A percentile compares a stretch with the other conserved stretches of the same genome.
phyloP scores from a whole-genome alignment of 1,139 yeast genomes.

The Saccharomyces hybrid region DNA sequence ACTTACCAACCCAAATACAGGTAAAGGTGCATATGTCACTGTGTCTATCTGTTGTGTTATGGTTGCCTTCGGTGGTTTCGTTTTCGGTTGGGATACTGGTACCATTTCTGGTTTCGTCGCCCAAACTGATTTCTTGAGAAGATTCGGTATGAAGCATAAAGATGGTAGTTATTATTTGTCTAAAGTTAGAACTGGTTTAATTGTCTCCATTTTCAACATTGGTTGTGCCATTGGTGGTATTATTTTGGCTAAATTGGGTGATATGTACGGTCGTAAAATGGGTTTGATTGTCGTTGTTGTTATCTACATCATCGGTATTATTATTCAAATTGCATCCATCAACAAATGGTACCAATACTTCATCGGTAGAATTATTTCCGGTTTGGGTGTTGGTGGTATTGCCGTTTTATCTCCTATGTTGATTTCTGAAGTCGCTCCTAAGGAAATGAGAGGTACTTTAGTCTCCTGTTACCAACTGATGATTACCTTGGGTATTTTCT shows the following conservation, averaged over 20 bases:
- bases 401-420: constrained; percentile 56
- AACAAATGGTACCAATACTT: constrained; percentile 45
- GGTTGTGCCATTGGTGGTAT: constrained; percentile 66
- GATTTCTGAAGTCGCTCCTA: constrained; percentile 60
- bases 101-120: constrained; percentile 70
- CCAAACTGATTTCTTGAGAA: constrained; percentile 51
- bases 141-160: constrained; percentile 49
- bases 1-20: constrained; percentile 5
- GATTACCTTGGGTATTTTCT: constrained; percentile 54
- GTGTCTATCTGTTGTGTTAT: constrained; percentile 37
- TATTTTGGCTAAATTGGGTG: constrained; percentile 47
- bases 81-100: constrained; percentile 72
- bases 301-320: constrained; percentile 54
- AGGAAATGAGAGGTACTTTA: constrained; percentile 59
- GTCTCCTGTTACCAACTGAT: constrained; percentile 58
- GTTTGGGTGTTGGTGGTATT: constrained; percentile 57
- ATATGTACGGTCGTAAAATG: constrained; percentile 53
- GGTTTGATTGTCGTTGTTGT: constrained; percentile 49
- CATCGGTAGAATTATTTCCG: constrained; percentile 57
- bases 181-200: constrained; percentile 51
- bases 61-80: constrained; percentile 61
- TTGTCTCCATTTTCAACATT: constrained; percentile 58
- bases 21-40: constrained; percentile 28
- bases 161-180: constrained; percentile 37
- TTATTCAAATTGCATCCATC: constrained; percentile 54